Evolutionary conservation across 2,329 filamentous ascomycete genomes (phyloP).

Genomic region (Aphanocladium album): DNA sequence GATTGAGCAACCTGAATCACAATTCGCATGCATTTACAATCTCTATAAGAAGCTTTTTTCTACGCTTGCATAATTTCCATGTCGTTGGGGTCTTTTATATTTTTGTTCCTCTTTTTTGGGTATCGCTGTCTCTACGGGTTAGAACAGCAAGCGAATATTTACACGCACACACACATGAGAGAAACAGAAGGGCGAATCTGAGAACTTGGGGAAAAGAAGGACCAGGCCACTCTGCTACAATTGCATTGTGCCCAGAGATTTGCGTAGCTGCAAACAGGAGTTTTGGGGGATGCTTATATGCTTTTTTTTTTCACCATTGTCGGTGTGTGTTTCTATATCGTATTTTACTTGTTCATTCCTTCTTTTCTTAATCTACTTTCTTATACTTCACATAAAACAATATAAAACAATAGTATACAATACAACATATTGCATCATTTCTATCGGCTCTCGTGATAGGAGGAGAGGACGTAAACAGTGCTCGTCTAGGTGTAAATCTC

Average conservation of each 20-base stretch:
- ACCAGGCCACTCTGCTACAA: not conserved
- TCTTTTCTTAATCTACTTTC: not conserved
- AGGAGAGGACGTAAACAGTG: not conserved
- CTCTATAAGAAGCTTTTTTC: not conserved
- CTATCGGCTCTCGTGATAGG: not conserved
- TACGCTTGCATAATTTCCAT: not conserved
- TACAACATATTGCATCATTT: not conserved
- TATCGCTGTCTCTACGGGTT: constrained; percentile 3
- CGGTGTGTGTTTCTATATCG: constrained; percentile 9
- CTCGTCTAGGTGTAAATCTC: constrained; percentile 59
- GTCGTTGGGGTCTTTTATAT: not conserved
- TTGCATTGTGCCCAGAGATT: not conserved
- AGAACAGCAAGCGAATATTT: not conserved
- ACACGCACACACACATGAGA: constrained; percentile 1
- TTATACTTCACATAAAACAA: not conserved
- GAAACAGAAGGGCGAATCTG: not conserved
- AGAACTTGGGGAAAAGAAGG: not conserved
- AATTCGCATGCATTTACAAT: not conserved
- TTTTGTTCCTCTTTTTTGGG: not conserved
- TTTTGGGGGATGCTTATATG: constrained; percentile 9
- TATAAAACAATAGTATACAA: not conserved
- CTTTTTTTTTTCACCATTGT: constrained; percentile 10
- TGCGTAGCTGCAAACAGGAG: not conserved
- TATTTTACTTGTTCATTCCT: not conserved
- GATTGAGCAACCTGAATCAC: constrained; percentile 31